These are phyloP conservation scores for Camptophora hylomeconis DNA, from an alignment of 2,329 filamentous ascomycete species.

Conservation along the genomic window DNA sequence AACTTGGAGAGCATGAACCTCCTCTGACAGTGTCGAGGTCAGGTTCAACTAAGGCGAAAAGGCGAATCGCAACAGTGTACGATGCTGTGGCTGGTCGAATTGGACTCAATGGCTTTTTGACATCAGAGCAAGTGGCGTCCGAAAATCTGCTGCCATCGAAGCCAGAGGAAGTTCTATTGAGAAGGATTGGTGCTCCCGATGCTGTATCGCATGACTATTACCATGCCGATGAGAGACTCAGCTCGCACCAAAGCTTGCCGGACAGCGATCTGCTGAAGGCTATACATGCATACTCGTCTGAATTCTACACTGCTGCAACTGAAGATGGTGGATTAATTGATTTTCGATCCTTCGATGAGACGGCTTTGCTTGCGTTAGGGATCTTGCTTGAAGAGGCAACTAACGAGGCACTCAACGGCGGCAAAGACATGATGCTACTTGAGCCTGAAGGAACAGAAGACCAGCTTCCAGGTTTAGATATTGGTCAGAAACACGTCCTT, in stretches of 20 bases:
- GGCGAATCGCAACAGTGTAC: conserved; percentile 33
- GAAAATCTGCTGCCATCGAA: conserved; percentile 26
- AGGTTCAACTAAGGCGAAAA: no score
- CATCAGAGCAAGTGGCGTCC: conserved; percentile 8
- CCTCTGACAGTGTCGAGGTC: no score
- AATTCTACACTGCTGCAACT: conserved; percentile 36
- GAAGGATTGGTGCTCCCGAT: conserved; percentile 33
- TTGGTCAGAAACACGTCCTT: conserved; percentile 13
- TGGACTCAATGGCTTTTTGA: conserved; percentile 25
- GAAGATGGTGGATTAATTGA: conserved; percentile 24
- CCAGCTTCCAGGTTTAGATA: conserved; percentile 8
- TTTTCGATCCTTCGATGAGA: conserved; percentile 47
- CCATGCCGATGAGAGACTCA: conserved; percentile 36
- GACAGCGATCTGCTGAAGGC: conserved; percentile 44
- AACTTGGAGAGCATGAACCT: no score
- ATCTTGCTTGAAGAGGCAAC: conserved; percentile 48
- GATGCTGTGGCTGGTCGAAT: conserved; percentile 46
- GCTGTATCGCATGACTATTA: conserved; percentile 41
- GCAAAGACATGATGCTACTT: conserved; percentile 45
- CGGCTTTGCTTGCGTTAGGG: conserved; percentile 46
- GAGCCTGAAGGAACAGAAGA: conserved; percentile 29
- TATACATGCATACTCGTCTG: conserved; percentile 44
- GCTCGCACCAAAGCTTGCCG: conserved; percentile 30
- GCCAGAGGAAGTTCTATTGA: conserved; percentile 48
- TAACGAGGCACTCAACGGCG: conserved; percentile 38